Evolutionary conservation across 2,329 filamentous ascomycete species (phyloP).

Genomic region (Diaporthe sp.): DNA sequence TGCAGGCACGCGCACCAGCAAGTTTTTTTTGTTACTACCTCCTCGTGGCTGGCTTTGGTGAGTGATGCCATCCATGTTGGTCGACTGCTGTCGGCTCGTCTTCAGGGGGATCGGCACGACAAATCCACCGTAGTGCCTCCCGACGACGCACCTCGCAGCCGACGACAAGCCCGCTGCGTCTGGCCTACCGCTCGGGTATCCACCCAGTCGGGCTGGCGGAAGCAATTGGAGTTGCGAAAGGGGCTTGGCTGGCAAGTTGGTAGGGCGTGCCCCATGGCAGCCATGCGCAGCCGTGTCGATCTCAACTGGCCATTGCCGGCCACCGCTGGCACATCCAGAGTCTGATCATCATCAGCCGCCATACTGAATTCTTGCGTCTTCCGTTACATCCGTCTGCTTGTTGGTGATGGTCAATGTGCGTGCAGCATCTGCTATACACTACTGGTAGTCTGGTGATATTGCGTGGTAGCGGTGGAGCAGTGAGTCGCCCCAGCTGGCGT

Average conservation of each 20-base stretch:
- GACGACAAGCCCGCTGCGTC: slow-evolving; percentile 2
- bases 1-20: background rate
- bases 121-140: background rate
- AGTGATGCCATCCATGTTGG: background rate
- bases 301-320: slow-evolving; percentile 5
- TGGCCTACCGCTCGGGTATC: background rate
- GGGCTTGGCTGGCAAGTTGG: background rate
- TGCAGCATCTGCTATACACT: background rate
- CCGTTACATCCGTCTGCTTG: slow-evolving; percentile 1
- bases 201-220: slow-evolving; percentile 17
- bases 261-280: background rate
- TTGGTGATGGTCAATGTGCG: background rate
- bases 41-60: slow-evolving; percentile 5
- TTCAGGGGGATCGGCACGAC: slow-evolving; percentile 15
- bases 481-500: slow-evolving; percentile 2
- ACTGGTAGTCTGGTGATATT: background rate
- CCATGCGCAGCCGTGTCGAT: background rate
- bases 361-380: background rate
- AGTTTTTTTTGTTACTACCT: background rate
- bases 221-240: background rate
- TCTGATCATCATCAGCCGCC: slow-evolving; percentile 5
- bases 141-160: slow-evolving; percentile 11
- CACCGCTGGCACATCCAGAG: background rate
- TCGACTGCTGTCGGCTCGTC: background rate
- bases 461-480: slow-evolving; percentile 9